Conservation (phyloP, 371 early-diverging fungal genomes). For the Apophysomyces variabilis region DNA sequence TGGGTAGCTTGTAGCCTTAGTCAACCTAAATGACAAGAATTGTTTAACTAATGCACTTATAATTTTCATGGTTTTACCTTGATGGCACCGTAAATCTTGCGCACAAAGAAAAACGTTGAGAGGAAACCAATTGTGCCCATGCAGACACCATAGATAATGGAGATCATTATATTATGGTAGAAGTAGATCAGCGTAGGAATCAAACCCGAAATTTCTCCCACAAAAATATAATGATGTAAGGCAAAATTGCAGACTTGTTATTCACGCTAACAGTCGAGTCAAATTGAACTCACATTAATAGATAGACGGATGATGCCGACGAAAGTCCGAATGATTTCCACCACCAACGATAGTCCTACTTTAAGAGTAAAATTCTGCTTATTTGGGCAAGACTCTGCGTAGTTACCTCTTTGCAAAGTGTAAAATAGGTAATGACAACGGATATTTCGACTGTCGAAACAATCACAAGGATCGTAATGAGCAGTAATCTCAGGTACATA, state of each 20-base stretch:
- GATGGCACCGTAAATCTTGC: conserved; percentile 75
- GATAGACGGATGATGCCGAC: conserved; percentile 74
- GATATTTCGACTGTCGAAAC: conserved; percentile 86
- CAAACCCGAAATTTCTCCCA: conserved; percentile 52
- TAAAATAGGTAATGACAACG: conserved; percentile 91
- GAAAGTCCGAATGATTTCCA: conserved; percentile 83
- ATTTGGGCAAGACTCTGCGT: neutral
- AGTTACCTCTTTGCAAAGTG: conserved; percentile 76
- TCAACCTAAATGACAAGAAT: neutral
- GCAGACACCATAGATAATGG: conserved; percentile 57
- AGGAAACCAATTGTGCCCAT: conserved; percentile 85
- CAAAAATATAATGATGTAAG: conserved; percentile 54
- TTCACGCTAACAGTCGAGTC: conserved; percentile 23
- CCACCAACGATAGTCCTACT: conserved; percentile 77
- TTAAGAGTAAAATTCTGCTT: conserved; percentile 1
- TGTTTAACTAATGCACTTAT: neutral
- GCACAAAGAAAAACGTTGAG: conserved; percentile 74
- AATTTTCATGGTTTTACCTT: conserved; percentile 50
- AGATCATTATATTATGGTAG: conserved; percentile 55
- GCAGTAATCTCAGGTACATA: conserved; percentile 84
- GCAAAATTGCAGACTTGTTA: conserved; percentile 13
- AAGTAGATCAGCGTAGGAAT: conserved; percentile 62
- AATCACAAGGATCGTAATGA: conserved; percentile 64
- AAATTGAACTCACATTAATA: conserved; percentile 63
- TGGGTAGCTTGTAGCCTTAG: too few species aligned